Evolutionary conservation across 306 rosid genomes (phyloP), one percentile per base, ranked within the genome.

Genomic region (Vicia sativa): DNA sequence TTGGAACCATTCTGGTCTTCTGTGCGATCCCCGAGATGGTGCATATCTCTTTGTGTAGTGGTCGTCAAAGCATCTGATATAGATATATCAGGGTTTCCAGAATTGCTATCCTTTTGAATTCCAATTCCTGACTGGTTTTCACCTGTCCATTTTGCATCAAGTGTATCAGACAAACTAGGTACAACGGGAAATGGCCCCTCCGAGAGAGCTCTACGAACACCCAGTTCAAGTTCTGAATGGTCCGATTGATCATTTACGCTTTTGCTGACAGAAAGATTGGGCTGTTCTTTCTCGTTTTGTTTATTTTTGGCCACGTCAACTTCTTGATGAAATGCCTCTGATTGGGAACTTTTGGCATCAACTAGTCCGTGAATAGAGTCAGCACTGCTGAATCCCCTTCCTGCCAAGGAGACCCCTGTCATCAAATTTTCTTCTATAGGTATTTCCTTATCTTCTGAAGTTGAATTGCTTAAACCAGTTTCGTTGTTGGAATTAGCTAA

Each of bases 131-230:
- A 46, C 35, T 78, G 81, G 73, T 71, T 61, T 81, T 78, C 86
- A 50, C 95, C 99, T 0, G 86, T 90, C 99, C 99, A 95, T 37
- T 83, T 90, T 53, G 89, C 90, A 73, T 90, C 97, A 78, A 90
- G 92, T 66, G 97, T 87, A 67, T 88, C 92, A 23, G 97, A 88
- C 79, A 95, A 78, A 84, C 79, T 76, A 39, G 85, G 65, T 37
- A 82, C 65, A 82, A 68, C 23, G 59, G 86, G 80, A 73, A 71
- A 74, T 13, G 90, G 82, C 43, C 99, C 95, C 57, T 85, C 99
- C 34, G 97, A 90, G 69, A 84, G 83, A 45, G 86, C 55, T 79
- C 87, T 85, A 31, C 66, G 77, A 60, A 78, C 77, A 76, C 74
- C 71, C 21, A 70, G 55, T 53, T 75, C 81, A 50, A 78, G 39